Percentiles rank a stretch among this genome's conserved stretches.
phyloP scores from a whole-genome alignment of 2,329 filamentous ascomycete genomes.

The Ophiostoma quercus region DNA sequence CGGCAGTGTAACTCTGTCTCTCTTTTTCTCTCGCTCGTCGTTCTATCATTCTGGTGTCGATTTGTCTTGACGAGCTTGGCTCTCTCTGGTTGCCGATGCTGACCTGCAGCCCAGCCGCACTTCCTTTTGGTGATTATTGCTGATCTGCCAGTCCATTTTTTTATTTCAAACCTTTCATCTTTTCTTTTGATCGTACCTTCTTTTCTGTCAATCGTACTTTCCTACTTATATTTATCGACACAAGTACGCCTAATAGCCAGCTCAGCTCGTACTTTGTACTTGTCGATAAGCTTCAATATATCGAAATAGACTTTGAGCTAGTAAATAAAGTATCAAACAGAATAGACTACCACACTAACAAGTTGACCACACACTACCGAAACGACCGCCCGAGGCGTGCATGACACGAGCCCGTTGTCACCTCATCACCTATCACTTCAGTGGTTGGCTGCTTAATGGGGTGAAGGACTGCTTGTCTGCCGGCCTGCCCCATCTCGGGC shows the following conservation, averaged over 20 bases:
- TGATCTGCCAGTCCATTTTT: not conserved
- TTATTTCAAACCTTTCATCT: not conserved
- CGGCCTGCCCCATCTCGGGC: slow-evolving; percentile 12
- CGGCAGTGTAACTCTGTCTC: slow-evolving; percentile 12
- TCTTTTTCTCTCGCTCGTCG: too few relatives aligned
- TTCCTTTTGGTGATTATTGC: not conserved
- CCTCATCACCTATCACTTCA: not conserved
- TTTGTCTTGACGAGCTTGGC: not conserved
- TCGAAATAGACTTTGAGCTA: not conserved
- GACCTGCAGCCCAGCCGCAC: not conserved
- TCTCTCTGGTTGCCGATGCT: not conserved
- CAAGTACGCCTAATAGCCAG: not conserved
- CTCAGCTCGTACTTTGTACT: slow-evolving; percentile 6
- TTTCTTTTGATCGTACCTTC: not conserved
- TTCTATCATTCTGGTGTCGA: too few relatives aligned
- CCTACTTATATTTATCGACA: not conserved
- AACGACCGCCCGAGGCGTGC: not conserved
- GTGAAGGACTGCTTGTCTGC: not conserved
- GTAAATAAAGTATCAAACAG: not conserved
- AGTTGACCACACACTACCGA: not conserved
- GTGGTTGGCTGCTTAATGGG: not conserved
- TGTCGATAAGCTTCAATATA: not conserved
- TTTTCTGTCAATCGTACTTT: not conserved
- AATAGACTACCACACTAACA: not conserved
- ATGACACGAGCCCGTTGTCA: slow-evolving; percentile 4